Evolutionary conservation across 2,329 filamentous ascomycete genomes (phyloP).

Genomic region (Arthrinium puccinioides): DNA sequence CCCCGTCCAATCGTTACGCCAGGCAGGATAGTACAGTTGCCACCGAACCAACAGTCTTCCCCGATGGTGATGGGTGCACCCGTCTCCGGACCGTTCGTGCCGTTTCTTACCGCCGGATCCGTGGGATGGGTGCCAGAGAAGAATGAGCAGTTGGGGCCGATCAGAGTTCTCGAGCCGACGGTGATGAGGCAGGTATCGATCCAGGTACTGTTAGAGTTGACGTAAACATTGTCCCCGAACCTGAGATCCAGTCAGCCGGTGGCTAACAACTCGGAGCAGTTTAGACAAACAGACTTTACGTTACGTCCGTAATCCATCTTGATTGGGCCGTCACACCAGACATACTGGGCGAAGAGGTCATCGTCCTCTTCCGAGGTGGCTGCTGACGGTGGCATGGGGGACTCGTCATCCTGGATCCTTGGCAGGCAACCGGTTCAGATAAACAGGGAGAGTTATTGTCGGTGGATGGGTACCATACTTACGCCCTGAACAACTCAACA

Average conservation of each 20-base stretch:
- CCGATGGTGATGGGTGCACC: slow-evolving; percentile 70
- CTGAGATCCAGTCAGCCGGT: slow-evolving; percentile 19
- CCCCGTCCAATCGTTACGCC: slow-evolving; percentile 75
- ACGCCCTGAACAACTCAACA: slow-evolving; percentile 67
- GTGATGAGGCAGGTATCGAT: slow-evolving; percentile 70
- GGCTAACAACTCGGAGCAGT: slow-evolving; percentile 1
- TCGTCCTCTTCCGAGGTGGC: slow-evolving; percentile 57
- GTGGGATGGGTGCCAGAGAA: slow-evolving; percentile 71
- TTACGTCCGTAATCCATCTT: slow-evolving; percentile 74
- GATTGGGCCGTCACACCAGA: slow-evolving; percentile 65
- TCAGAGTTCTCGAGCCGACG: slow-evolving; percentile 68
- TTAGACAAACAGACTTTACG: slow-evolving; percentile 37
- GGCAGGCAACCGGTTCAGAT: slow-evolving; percentile 4
- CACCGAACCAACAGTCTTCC: slow-evolving; percentile 76
- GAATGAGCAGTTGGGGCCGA: slow-evolving; percentile 73
- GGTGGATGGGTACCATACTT: slow-evolving; percentile 21
- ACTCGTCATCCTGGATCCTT: slow-evolving; percentile 56
- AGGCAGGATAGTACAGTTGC: slow-evolving; percentile 62
- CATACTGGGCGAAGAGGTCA: slow-evolving; percentile 51
- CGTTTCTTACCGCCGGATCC: slow-evolving; percentile 67
- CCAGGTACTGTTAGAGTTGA: slow-evolving; percentile 69
- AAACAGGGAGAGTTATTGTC: not conserved
- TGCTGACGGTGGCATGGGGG: slow-evolving; percentile 53
- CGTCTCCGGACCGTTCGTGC: slow-evolving; percentile 65
- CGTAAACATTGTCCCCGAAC: slow-evolving; percentile 63